Evolutionary conservation across 768 basidiomycete species (phyloP).

Genomic region (Tricholoma matsutake): DNA sequence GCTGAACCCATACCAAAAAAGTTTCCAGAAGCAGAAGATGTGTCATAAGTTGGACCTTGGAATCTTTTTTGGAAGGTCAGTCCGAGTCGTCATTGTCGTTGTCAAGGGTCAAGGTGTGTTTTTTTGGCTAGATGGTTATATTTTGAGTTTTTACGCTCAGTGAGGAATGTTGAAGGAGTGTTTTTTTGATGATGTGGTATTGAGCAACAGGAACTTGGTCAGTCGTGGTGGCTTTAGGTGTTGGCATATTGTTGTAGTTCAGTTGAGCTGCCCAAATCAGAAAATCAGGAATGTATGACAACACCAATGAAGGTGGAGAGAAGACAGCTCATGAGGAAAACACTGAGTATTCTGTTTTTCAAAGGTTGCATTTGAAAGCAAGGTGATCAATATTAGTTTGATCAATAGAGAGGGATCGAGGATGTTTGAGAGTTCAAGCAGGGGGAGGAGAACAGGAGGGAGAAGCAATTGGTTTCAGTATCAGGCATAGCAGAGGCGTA

Average conservation of each 20-base stretch:
- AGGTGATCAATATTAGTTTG: neutral
- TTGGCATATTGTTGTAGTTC: neutral
- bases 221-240: neutral
- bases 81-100: too few relatives aligned
- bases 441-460: neutral
- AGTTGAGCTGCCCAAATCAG: neutral
- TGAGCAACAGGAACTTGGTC: neutral
- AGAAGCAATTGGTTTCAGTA: neutral
- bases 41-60: neutral
- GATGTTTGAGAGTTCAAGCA: neutral
- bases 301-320: too few relatives aligned
- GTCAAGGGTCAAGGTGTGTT: neutral
- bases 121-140: neutral
- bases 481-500: neutral
- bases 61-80: neutral
- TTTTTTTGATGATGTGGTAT: slow-evolving; percentile 1
- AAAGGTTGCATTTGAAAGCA: neutral
- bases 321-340: neutral
- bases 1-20: slow-evolving; percentile 33
- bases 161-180: slow-evolving; percentile 1
- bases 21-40: neutral
- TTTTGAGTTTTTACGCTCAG: neutral
- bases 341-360: neutral
- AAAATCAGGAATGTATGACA: neutral
- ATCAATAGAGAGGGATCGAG: neutral